These are phyloP conservation scores for Scedosporium aurantiacum DNA, from an alignment of 2,329 filamentous ascomycete species.

Conservation along the genomic window DNA sequence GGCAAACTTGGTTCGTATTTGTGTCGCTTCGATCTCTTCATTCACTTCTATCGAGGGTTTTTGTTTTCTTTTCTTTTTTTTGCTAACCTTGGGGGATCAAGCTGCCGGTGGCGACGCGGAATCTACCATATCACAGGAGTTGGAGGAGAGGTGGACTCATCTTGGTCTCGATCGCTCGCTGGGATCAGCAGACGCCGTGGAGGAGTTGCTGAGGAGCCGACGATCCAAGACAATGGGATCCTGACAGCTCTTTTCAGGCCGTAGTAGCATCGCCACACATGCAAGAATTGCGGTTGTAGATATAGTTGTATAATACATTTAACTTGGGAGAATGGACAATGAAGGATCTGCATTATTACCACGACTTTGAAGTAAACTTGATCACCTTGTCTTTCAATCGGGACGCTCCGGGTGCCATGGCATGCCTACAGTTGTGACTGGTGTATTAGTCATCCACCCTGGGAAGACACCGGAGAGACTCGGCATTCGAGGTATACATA, in stretches of 20 bases:
- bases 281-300: background rate
- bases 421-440: too few species aligned
- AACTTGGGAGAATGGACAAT: too few species aligned
- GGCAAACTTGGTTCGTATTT: conserved; percentile 44
- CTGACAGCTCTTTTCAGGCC: background rate
- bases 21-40: background rate
- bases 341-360: too few species aligned
- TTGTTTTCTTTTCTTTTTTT: too few species aligned
- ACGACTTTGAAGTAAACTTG: too few species aligned
- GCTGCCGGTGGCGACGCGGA: background rate
- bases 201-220: conserved; percentile 44
- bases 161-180: conserved; percentile 40
- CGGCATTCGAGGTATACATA: too few species aligned
- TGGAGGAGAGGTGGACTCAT: conserved; percentile 43
- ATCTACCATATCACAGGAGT: conserved; percentile 14
- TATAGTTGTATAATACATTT: conserved; percentile 2
- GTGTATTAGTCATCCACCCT: too few species aligned
- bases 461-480: too few species aligned
- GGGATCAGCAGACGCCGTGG: conserved; percentile 42
- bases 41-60: background rate
- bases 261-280: background rate
- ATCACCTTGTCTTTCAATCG: too few species aligned
- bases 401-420: too few species aligned
- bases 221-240: conserved; percentile 24
- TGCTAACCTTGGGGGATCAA: background rate